Evolutionary conservation across 805 yeast genomes (phyloP), one percentile per base, ranked within the genome.

Genomic region (Saccharomycopsis microspora): DNA sequence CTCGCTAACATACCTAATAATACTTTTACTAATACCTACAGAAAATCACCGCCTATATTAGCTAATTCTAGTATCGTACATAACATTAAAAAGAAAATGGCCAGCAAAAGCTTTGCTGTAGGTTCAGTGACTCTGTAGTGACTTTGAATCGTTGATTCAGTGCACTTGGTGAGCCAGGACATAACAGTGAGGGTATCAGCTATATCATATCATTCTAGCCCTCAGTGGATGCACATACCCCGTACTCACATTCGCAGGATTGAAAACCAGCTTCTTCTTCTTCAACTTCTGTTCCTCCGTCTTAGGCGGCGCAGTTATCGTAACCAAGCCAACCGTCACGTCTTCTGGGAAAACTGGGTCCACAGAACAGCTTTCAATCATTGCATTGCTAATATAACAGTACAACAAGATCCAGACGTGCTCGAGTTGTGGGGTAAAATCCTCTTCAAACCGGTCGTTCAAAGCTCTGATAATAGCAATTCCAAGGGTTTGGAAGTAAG

Each of bases 301-400:
- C 43, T 9, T 7, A 27, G 32, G 10, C 11, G 5, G 32, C 36
- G 19, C 6, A 29, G 7, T 38, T 6, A 27, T 7, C 2, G 45
- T 27, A 19, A 10, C 32, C 29, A 42, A 5, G 11, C 45, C 40
- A 42, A 42, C 32, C 4, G 39, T 35, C 19, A 42, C 32, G 4
- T 42, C 31, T 42, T 50, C 53, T 4, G 53, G 53, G 27, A 50
- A 43, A 4, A 50, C 41, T n/a, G 58, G 56, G 41, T 59, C 61
- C 33, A 50, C 49, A 5, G 45, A 39, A 39, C 57, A 60, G 19
- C 59, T 55, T 41, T 54, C 53, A 39, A 61, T 53, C 53, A 61
- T 54, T 5, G 63, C 56, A 42, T 59, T 60, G 9, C 58, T 53
- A n/a, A 61, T 45, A 46, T 55, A 61, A 40, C 59, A 53, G 47